Conservation (phyloP, 2,329 filamentous ascomycete genomes). For the Zalaria sp. region DNA sequence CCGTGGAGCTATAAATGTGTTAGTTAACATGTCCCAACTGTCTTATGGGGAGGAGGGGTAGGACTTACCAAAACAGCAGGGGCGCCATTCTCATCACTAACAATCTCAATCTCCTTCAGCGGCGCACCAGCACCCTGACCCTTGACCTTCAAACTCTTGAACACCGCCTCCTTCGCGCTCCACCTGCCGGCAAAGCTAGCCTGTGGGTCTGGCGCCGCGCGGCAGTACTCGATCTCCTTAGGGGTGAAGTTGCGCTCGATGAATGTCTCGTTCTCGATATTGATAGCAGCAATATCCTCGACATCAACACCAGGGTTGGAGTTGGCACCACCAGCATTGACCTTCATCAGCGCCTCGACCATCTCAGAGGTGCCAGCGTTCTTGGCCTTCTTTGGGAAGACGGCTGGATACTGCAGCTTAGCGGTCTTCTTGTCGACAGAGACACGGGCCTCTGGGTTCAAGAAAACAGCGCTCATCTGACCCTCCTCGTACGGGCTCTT, state of each 20-base stretch:
- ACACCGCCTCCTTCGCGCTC: conserved; percentile 97
- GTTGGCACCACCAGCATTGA: conserved; percentile 31
- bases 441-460: conserved; percentile 88
- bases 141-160: conserved; percentile 84
- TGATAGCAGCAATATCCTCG: conserved; percentile 74
- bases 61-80: conserved; percentile 69
- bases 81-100: conserved; percentile 64
- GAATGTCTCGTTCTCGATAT: conserved; percentile 89
- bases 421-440: conserved; percentile 73
- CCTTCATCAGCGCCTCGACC: conserved; percentile 61
- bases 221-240: conserved; percentile 76
- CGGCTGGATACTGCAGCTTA: conserved; percentile 56
- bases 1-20: conserved; percentile 56
- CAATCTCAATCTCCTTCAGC: conserved; percentile 89
- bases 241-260: conserved; percentile 87
- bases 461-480: conserved; percentile 74
- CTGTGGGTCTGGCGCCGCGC: conserved; percentile 61
- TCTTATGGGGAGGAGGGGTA: not conserved
- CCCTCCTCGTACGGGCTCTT: conserved; percentile 81
- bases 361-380: conserved; percentile 57
- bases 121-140: conserved; percentile 81
- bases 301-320: conserved; percentile 90
- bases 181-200: conserved; percentile 90
- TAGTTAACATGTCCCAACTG: too few species aligned
- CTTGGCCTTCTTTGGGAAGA: conserved; percentile 51